phyloP scores from a whole-genome alignment of 257 asterid species.

The Jaltomata sinuosa region DNA sequence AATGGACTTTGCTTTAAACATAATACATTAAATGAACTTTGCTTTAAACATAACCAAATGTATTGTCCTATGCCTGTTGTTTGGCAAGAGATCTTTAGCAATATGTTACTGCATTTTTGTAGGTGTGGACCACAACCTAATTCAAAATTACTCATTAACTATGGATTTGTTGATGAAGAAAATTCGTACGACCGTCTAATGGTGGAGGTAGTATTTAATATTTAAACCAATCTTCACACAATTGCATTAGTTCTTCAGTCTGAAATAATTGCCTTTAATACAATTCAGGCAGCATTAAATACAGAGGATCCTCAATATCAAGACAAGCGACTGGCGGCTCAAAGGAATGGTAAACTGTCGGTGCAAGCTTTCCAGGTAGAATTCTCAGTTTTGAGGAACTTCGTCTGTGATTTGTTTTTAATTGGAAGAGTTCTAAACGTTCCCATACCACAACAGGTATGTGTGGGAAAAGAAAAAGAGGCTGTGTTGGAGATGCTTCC shows the following conservation, averaged over 20 bases:
- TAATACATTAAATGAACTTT: too few relatives aligned
- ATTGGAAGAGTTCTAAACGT: constrained; percentile 7
- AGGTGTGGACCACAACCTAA: constrained; percentile 99
- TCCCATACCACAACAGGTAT: constrained; percentile 37
- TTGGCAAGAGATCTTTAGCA: not conserved
- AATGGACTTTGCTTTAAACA: not conserved
- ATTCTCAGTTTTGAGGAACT: not conserved
- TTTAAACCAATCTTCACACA: not conserved
- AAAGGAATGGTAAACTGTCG: constrained; percentile 85
- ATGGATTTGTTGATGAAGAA: constrained; percentile 97
- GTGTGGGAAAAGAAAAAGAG: constrained; percentile 78
- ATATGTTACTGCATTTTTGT: constrained; percentile 9
- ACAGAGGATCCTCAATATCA: constrained; percentile 98
- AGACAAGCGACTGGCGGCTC: constrained; percentile 97
- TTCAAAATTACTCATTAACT: constrained; percentile 83
- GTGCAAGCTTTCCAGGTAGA: constrained; percentile 76
- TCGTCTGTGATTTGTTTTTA: not conserved
- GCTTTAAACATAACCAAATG: too few relatives aligned
- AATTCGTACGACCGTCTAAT: constrained; percentile 76
- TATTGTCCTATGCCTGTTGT: not conserved
- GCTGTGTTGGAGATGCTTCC: constrained; percentile 97
- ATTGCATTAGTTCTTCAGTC: constrained; percentile 1
- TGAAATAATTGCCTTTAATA: constrained; percentile 10
- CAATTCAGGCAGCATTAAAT: constrained; percentile 70
- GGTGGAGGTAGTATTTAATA: constrained; percentile 53